Conservation (phyloP, 331 rosid genomes). For the Saraca asoca region DNA sequence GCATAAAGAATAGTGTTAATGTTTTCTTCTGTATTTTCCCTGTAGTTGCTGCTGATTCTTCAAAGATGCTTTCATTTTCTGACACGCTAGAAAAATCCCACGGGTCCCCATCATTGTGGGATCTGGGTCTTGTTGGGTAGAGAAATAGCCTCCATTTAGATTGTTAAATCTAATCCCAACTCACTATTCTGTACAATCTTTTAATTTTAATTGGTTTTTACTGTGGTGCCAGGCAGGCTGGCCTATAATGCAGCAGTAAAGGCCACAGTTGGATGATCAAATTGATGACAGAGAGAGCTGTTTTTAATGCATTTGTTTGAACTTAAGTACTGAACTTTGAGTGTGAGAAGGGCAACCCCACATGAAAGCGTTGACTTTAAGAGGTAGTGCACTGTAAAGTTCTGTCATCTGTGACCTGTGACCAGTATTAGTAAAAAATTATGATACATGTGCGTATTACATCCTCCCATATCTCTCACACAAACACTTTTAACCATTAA, state of each 20-base stretch:
- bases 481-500: too few relatives aligned
- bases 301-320: slow-evolving; percentile 29
- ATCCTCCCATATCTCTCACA: too few relatives aligned
- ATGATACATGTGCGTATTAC: too few relatives aligned
- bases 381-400: neutral
- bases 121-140: slow-evolving; percentile 2
- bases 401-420: slow-evolving; percentile 32
- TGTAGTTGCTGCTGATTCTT: neutral
- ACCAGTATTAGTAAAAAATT: too few relatives aligned
- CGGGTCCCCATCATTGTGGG: neutral
- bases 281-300: slow-evolving; percentile 20
- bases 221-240: slow-evolving; percentile 5
- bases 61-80: slow-evolving; percentile 10
- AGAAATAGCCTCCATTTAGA: slow-evolving; percentile 12
- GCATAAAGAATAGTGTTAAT: slow-evolving; percentile 18
- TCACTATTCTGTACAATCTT: neutral
- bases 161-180: too few relatives aligned
- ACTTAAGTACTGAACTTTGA: neutral
- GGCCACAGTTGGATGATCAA: slow-evolving; percentile 17
- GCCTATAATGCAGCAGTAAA: slow-evolving; percentile 5
- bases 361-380: slow-evolving; percentile 27
- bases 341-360: neutral
- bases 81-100: slow-evolving; percentile 8
- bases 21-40: neutral
- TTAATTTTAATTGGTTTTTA: slow-evolving; percentile 3